Conservation (phyloP, 2,329 filamentous ascomycete species). For the Ustulina deusta region DNA sequence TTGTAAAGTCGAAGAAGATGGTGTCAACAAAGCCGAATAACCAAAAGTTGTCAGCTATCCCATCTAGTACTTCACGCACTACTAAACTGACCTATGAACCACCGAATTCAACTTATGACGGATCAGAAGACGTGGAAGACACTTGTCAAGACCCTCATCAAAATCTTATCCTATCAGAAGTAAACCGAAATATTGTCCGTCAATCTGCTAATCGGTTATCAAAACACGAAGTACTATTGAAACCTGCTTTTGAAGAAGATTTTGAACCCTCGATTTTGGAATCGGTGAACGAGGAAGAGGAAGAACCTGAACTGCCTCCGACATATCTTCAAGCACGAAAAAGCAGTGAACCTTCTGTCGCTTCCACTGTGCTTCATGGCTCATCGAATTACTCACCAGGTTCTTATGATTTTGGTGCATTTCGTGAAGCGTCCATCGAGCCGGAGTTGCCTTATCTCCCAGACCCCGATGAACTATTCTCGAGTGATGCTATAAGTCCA, state of each 20-base stretch:
- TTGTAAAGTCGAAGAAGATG: conserved; percentile 27
- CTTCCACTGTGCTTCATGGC: conserved; percentile 56
- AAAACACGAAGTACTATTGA: conserved; percentile 32
- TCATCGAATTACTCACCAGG: conserved; percentile 55
- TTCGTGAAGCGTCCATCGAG: conserved; percentile 58
- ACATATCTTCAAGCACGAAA: conserved; percentile 42
- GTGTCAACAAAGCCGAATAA: conserved; percentile 8
- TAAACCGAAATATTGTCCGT: conserved; percentile 49
- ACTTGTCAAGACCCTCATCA: background rate
- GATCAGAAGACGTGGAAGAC: conserved; percentile 39
- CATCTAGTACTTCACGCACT: background rate
- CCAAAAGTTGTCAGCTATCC: background rate
- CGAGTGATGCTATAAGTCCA: conserved; percentile 57
- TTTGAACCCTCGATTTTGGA: conserved; percentile 50
- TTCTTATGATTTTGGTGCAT: conserved; percentile 57
- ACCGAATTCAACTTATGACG: conserved; percentile 36
- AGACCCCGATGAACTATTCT: conserved; percentile 49
- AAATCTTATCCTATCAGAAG: conserved; percentile 44
- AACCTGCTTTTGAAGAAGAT: conserved; percentile 43
- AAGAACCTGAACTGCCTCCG: conserved; percentile 50
- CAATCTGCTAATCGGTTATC: conserved; percentile 39
- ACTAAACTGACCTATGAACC: conserved; percentile 20
- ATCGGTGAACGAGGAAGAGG: conserved; percentile 51
- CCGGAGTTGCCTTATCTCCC: conserved; percentile 55
- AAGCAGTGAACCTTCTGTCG: conserved; percentile 48